phyloP scores from a whole-genome alignment of 352 stramenopile species.

The Phytophthora hybrid region DNA sequence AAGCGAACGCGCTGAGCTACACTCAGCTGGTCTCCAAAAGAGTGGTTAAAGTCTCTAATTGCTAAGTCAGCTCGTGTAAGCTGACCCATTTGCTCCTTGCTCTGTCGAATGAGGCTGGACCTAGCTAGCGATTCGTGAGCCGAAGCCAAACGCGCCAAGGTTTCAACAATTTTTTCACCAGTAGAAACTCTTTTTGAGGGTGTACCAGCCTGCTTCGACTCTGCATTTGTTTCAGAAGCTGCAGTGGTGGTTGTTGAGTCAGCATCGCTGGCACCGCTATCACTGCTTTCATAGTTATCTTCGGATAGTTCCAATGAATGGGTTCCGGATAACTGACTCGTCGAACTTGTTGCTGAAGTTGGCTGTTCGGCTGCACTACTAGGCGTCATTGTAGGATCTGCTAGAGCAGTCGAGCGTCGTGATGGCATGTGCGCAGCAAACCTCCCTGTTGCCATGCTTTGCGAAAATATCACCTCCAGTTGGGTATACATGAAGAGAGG shows the following conservation, averaged over 20 bases:
- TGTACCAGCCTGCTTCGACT: not conserved
- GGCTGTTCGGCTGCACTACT: too few relatives aligned
- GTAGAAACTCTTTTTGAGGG: not conserved
- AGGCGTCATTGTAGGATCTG: too few relatives aligned
- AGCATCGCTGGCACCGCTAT: not conserved
- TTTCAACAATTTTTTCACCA: not conserved
- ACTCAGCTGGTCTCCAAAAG: not conserved
- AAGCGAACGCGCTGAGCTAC: not conserved
- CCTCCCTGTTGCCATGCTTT: too few relatives aligned
- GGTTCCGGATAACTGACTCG: too few relatives aligned
- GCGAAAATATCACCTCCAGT: too few relatives aligned
- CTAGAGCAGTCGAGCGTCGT: too few relatives aligned
- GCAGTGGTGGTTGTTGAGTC: not conserved
- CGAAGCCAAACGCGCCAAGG: not conserved
- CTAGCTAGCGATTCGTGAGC: not conserved
- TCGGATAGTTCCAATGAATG: too few relatives aligned
- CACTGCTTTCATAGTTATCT: not conserved
- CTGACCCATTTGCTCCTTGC: not conserved
- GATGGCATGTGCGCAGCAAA: too few relatives aligned
- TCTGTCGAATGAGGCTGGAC: not conserved
- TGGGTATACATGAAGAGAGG: too few relatives aligned
- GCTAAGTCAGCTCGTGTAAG: not conserved
- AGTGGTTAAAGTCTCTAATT: not conserved
- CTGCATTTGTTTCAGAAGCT: not conserved
- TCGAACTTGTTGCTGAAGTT: too few relatives aligned